Conservation (phyloP, 441 rosid species). For the Corymbia citriodora region DNA sequence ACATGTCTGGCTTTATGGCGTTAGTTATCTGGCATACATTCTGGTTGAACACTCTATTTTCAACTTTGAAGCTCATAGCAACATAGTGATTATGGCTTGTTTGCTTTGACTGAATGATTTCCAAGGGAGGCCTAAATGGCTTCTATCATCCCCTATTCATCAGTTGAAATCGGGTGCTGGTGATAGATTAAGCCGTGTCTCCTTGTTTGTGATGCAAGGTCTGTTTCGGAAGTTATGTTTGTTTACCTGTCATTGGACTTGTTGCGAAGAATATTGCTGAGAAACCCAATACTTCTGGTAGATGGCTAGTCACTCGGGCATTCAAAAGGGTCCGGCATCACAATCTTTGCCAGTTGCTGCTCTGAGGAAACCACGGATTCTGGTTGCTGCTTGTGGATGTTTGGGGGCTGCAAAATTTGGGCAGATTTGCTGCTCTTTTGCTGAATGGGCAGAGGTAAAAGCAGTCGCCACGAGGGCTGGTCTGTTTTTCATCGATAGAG, state of each 20-base stretch:
- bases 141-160: not conserved
- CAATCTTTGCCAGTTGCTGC: not conserved
- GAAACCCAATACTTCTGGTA: not conserved
- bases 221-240: not conserved
- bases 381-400: constrained; percentile 79
- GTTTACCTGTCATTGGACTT: not conserved
- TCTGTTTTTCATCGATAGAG: constrained; percentile 55
- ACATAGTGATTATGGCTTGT: not conserved
- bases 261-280: not conserved
- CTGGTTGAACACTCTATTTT: not conserved
- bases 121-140: not conserved
- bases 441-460: constrained; percentile 67
- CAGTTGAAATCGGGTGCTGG: not conserved
- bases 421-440: constrained; percentile 63
- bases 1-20: not conserved
- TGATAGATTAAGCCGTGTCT: not conserved
- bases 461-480: constrained; percentile 62
- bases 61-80: not conserved
- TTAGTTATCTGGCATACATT: not conserved
- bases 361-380: constrained; percentile 46
- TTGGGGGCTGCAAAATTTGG: constrained; percentile 72
- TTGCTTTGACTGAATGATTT: not conserved
- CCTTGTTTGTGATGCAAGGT: not conserved
- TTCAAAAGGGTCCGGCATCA: not conserved
- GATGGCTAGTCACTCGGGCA: not conserved